A percentile compares a stretch with the other conserved stretches of the same genome.
These are phyloP conservation scores for Periconia digitata DNA, from an alignment of 2,329 filamentous ascomycete genomes.

Conservation along the genomic window DNA sequence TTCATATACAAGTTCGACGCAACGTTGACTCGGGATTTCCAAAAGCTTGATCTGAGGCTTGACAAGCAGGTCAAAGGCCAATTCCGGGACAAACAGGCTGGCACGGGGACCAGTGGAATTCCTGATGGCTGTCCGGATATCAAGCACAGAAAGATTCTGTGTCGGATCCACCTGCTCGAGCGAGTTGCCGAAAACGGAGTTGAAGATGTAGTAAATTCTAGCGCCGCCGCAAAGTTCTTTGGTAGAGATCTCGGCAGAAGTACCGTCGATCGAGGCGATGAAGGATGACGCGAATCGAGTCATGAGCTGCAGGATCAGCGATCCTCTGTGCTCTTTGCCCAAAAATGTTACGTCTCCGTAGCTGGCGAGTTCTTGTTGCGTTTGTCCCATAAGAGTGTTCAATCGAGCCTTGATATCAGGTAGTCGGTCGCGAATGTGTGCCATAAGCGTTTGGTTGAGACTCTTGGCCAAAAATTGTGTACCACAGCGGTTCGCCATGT, in stretches of 20 bases:
- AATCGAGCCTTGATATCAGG: slow-evolving; percentile 97
- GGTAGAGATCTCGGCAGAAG: slow-evolving; percentile 96
- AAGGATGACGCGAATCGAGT: slow-evolving; percentile 97
- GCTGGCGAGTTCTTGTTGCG: slow-evolving; percentile 95
- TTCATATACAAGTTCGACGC: slow-evolving; percentile 97
- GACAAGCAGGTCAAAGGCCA: slow-evolving; percentile 95
- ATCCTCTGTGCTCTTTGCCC: slow-evolving; percentile 93
- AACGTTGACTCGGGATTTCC: slow-evolving; percentile 91
- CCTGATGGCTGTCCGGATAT: slow-evolving; percentile 95
- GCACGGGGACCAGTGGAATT: slow-evolving; percentile 96
- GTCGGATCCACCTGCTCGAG: slow-evolving; percentile 96
- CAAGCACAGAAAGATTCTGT: slow-evolving; percentile 87
- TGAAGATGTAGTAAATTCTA: slow-evolving; percentile 98
- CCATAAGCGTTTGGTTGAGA: slow-evolving; percentile 92
- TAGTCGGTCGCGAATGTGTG: slow-evolving; percentile 90
- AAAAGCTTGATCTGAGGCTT: slow-evolving; percentile 98
- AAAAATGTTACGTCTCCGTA: slow-evolving; percentile 98
- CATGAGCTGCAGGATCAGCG: slow-evolving; percentile 94
- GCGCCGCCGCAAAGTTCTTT: slow-evolving; percentile 96
- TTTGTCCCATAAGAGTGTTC: slow-evolving; percentile 99
- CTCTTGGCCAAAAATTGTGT: slow-evolving; percentile 94
- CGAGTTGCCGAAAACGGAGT: slow-evolving; percentile 96
- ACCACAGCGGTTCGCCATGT: slow-evolving; percentile 90
- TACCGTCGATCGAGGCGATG: slow-evolving; percentile 97
- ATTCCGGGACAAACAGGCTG: slow-evolving; percentile 94